Percentiles rank a stretch among this genome's conserved stretches.
Conservation (phyloP, 106 monocot species). For the Posidonia australis region DNA sequence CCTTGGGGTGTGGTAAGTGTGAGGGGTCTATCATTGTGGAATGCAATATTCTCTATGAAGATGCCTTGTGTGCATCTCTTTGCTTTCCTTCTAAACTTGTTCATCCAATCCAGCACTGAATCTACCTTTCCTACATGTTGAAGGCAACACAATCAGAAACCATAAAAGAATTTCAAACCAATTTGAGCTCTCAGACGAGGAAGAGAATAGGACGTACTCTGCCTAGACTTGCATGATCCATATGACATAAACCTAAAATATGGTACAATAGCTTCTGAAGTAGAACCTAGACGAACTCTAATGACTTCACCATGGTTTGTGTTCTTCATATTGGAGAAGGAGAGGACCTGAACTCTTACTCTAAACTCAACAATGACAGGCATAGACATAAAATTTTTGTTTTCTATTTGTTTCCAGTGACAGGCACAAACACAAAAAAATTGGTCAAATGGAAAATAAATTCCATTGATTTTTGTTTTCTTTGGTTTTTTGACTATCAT, state of each 20-base stretch:
- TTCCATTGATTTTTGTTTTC: no score
- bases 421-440: no score
- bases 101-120: slow-evolving; percentile 4
- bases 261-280: background rate
- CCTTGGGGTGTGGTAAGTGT: slow-evolving; percentile 15
- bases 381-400: no score
- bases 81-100: slow-evolving; percentile 20
- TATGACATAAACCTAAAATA: background rate
- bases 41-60: slow-evolving; percentile 25
- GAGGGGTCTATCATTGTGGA: slow-evolving; percentile 25
- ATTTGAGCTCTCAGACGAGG: background rate
- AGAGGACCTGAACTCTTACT: background rate
- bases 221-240: slow-evolving; percentile 2
- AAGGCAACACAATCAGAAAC: background rate
- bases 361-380: no score
- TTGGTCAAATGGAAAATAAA: no score
- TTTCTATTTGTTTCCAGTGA: no score
- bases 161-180: background rate
- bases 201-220: slow-evolving; percentile 2
- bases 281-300: background rate
- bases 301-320: background rate
- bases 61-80: slow-evolving; percentile 10
- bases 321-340: background rate
- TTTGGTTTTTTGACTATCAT: no score
- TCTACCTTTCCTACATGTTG: background rate